A percentile compares a stretch with the other conserved stretches of the same genome.
Evolutionary conservation across 1,284 basidiomycete genomes (phyloP).

Genomic region (Ceratobasidium sp.): DNA sequence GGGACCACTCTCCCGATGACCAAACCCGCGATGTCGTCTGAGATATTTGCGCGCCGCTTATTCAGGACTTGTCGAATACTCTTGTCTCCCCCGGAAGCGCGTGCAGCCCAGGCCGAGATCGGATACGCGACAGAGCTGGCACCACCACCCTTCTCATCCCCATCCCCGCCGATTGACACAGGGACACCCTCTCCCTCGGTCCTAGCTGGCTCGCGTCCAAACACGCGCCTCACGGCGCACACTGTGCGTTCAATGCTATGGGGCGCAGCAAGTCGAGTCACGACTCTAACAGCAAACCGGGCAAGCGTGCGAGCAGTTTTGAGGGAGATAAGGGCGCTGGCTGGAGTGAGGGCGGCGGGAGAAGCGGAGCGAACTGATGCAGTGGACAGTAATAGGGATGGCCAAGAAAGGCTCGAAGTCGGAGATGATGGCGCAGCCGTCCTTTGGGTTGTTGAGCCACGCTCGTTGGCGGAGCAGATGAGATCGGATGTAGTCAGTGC

Average conservation of each 20-base stretch:
- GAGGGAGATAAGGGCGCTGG: conserved; percentile 61
- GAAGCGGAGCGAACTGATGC: conserved; percentile 37
- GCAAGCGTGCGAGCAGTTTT: conserved; percentile 79
- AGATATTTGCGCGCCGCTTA: conserved; percentile 32
- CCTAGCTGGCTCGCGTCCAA: conserved; percentile 30
- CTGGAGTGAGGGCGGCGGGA: conserved; percentile 51
- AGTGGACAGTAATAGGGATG: conserved; percentile 31
- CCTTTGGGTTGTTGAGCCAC: conserved; percentile 79
- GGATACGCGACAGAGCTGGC: conserved; percentile 38
- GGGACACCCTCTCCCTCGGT: conserved; percentile 34
- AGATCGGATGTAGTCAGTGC: conserved; percentile 43
- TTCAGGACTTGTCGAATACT: conserved; percentile 33
- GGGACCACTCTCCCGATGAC: conserved; percentile 48
- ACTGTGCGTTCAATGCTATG: conserved; percentile 75
- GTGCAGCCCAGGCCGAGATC: conserved; percentile 6
- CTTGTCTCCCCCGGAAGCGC: conserved; percentile 22
- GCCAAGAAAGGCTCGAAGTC: conserved; percentile 27
- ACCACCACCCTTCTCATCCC: background rate
- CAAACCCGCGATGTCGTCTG: conserved; percentile 20
- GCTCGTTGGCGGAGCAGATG: conserved; percentile 80
- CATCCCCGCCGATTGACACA: conserved; percentile 28
- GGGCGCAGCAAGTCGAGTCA: conserved; percentile 77
- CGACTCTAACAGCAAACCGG: conserved; percentile 82
- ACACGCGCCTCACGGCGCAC: conserved; percentile 70
- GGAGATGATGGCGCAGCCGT: conserved; percentile 58